phyloP scores from a whole-genome alignment of 2,329 filamentous ascomycete genomes.

The Cercospora nicotianae region DNA sequence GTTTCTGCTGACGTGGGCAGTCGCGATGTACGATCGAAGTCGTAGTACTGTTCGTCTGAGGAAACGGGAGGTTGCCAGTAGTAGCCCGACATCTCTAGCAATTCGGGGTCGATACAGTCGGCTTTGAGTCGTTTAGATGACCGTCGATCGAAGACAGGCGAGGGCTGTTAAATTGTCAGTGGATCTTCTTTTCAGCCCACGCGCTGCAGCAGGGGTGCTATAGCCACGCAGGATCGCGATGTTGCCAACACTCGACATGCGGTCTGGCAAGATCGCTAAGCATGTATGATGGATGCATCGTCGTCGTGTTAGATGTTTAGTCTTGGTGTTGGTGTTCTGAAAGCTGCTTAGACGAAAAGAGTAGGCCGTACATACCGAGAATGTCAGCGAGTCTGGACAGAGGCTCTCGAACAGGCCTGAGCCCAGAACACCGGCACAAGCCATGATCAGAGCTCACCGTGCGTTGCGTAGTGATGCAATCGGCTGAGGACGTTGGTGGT shows the following conservation, averaged over 20 bases:
- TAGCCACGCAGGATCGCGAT: neutral
- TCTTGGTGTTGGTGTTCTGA: neutral
- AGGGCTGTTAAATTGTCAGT: constrained; percentile 13
- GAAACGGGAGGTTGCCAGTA: constrained; percentile 19
- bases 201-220: neutral
- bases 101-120: constrained; percentile 5
- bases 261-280: constrained; percentile 8
- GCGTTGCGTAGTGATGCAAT: neutral
- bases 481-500: neutral
- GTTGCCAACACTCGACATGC: neutral
- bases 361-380: constrained; percentile 7
- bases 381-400: constrained; percentile 9
- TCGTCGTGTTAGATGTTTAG: neutral
- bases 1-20: constrained; percentile 15
- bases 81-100: constrained; percentile 27
- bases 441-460: neutral
- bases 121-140: constrained; percentile 12
- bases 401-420: constrained; percentile 9
- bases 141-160: constrained; percentile 7
- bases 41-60: constrained; percentile 22
- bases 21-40: constrained; percentile 13
- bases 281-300: constrained; percentile 3
- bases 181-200: neutral
- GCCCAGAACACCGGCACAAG: constrained; percentile 6
- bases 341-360: neutral